A percentile compares a stretch with the other conserved stretches of the same genome.
phyloP scores from a whole-genome alignment of 768 basidiomycete species.

The Boletus tomentosulus region DNA sequence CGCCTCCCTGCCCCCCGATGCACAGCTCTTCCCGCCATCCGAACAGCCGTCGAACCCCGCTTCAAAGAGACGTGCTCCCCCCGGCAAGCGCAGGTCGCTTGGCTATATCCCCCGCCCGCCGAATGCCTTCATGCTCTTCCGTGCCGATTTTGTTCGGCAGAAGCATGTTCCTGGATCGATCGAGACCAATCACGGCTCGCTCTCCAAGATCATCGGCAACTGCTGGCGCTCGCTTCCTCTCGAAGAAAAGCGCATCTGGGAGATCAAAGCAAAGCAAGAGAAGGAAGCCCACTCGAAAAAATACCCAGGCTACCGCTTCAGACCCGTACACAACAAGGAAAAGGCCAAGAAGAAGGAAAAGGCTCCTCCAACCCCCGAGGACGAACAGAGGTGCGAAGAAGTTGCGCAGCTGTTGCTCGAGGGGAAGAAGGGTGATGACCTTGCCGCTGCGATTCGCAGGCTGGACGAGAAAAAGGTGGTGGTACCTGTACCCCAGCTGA shows the following conservation, averaged over 20 bases:
- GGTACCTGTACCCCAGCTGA: not conserved
- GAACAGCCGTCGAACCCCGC: conserved; percentile 36
- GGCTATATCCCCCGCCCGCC: conserved; percentile 29
- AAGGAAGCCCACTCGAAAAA: conserved; percentile 66
- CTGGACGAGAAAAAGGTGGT: conserved; percentile 36
- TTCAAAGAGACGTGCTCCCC: conserved; percentile 48
- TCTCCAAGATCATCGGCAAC: conserved; percentile 49
- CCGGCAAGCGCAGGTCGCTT: conserved; percentile 62
- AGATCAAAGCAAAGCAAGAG: conserved; percentile 64
- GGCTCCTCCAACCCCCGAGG: conserved; percentile 13
- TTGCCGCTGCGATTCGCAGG: conserved; percentile 55
- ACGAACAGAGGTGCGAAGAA: conserved; percentile 40
- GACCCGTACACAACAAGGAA: conserved; percentile 43
- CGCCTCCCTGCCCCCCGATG: conserved; percentile 28
- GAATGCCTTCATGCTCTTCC: conserved; percentile 37
- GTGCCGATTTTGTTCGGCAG: conserved; percentile 36
- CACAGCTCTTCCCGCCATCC: conserved; percentile 54
- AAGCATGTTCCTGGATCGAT: conserved; percentile 50
- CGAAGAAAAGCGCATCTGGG: conserved; percentile 71
- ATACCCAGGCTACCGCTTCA: conserved; percentile 62
- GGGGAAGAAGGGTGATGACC: conserved; percentile 67
- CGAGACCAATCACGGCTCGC: conserved; percentile 46
- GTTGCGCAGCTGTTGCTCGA: conserved; percentile 61
- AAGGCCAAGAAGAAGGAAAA: conserved; percentile 41
- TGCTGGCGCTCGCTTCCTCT: conserved; percentile 68